phyloP scores from a whole-genome alignment of 2,329 filamentous ascomycete genomes.

The Paecilomyces dactylethromorphus region DNA sequence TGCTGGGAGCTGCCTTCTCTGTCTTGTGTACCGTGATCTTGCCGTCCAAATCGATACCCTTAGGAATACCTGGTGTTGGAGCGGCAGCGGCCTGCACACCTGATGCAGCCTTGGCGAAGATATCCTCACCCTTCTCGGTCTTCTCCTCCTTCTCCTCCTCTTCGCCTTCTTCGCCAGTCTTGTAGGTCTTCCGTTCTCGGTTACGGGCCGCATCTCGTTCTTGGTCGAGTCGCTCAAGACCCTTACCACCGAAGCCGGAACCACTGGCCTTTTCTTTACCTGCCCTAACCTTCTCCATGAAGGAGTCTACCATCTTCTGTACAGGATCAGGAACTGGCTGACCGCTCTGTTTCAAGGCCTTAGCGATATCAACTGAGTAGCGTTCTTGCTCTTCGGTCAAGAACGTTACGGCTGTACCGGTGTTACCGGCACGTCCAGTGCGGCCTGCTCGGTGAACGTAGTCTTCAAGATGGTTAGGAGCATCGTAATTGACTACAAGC shows the following conservation, averaged over 20 bases:
- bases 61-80: slow-evolving; percentile 41
- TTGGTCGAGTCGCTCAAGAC: slow-evolving; percentile 83
- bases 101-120: slow-evolving; percentile 54
- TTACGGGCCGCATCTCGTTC: slow-evolving; percentile 81
- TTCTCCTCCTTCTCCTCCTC: slow-evolving; percentile 63
- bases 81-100: slow-evolving; percentile 59
- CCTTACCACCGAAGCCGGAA: slow-evolving; percentile 90
- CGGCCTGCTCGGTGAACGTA: slow-evolving; percentile 93
- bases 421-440: slow-evolving; percentile 90
- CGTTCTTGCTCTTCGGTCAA: slow-evolving; percentile 87
- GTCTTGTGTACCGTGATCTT: slow-evolving; percentile 70
- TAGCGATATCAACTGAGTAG: slow-evolving; percentile 79
- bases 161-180: slow-evolving; percentile 78
- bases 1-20: slow-evolving; percentile 47
- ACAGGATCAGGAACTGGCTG: slow-evolving; percentile 70
- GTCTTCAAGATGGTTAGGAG: slow-evolving; percentile 89
- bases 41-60: slow-evolving; percentile 56
- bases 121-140: slow-evolving; percentile 56
- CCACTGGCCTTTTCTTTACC: slow-evolving; percentile 80
- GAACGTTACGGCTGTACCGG: slow-evolving; percentile 89
- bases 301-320: slow-evolving; percentile 57
- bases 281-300: slow-evolving; percentile 83
- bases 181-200: slow-evolving; percentile 81
- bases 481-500: slow-evolving; percentile 92
- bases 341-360: slow-evolving; percentile 86